Conservation (phyloP, 192 early-diverging fungal species). For the Rhizoclosmatium sp. region DNA sequence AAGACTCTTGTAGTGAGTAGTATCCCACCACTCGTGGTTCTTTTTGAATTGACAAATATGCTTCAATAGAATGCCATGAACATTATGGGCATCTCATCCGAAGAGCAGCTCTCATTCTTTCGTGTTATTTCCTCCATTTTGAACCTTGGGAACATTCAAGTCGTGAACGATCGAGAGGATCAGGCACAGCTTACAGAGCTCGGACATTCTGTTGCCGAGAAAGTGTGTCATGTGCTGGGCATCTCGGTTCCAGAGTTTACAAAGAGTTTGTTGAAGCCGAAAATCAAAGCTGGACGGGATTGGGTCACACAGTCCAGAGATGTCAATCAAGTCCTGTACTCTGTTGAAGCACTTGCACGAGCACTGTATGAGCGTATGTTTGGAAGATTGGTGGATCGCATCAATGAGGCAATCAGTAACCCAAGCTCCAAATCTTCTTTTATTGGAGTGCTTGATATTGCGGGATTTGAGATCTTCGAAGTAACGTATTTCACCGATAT, state of each 20-base stretch:
- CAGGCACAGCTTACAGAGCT: slow-evolving; percentile 82
- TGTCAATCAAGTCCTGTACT: slow-evolving; percentile 84
- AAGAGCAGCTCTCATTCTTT: slow-evolving; percentile 85
- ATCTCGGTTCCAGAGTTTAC: slow-evolving; percentile 88
- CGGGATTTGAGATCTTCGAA: slow-evolving; percentile 99
- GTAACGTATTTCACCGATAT: slow-evolving; percentile 46
- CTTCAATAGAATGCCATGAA: slow-evolving; percentile 72
- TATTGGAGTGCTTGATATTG: slow-evolving; percentile 98
- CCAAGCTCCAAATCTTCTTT: slow-evolving; percentile 80
- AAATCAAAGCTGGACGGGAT: slow-evolving; percentile 93
- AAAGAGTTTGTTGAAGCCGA: slow-evolving; percentile 84
- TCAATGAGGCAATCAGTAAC: slow-evolving; percentile 73
- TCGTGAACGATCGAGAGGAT: slow-evolving; percentile 81
- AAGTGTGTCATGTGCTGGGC: slow-evolving; percentile 94
- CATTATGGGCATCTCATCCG: slow-evolving; percentile 78
- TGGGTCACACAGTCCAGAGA: slow-evolving; percentile 94
- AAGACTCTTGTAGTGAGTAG: slow-evolving; percentile 67
- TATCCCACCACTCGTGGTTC: no score
- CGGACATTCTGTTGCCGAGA: slow-evolving; percentile 71
- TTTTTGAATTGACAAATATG: background rate
- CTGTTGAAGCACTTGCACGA: slow-evolving; percentile 90
- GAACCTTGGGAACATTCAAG: slow-evolving; percentile 92
- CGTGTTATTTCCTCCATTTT: slow-evolving; percentile 85
- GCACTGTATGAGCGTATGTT: slow-evolving; percentile 97
- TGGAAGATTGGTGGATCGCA: slow-evolving; percentile 86